Evolutionary conservation across 176 grass and related monocot genomes (phyloP), one percentile per base, ranked within the genome.

Genomic region (Zea mays): DNA sequence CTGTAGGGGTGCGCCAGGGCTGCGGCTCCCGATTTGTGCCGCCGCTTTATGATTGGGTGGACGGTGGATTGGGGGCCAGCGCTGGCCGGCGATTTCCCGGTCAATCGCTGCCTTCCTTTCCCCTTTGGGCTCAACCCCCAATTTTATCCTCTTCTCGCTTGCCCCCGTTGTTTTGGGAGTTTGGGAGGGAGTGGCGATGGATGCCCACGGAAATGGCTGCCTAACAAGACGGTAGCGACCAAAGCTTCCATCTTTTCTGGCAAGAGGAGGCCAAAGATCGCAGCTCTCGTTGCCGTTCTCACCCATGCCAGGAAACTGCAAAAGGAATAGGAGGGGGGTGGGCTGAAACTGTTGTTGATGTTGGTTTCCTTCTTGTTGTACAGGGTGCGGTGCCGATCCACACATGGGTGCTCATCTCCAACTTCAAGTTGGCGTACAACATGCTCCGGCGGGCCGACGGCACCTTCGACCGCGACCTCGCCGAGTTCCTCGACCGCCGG

Each of bases 371-470:
- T 61, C 39, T 85, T 33, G 5, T 2, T 41, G 43, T 42, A 48
- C 92, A 98, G 92, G 90, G 81, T 72, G 90, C 46, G 36, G 96
- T 99, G 82, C 96, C 96, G 75, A 86, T 95, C 49, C 82, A 99
- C 87, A 95, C 92, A 69, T 93, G 87, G 90, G 87, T 99, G 50
- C 96, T 99, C 81, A 99, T 95, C 79, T 99, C 96, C 85, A 93
- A 99, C 88, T 99, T 90, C 92, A 99, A 99, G 86, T 49, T 99
- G 77, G 75, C 87, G 27, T 99, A 99, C 90, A 90, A 93, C 83
- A 88, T 95, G 83, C 83, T 95, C 36, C 96, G 96, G 47, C 89
- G 96, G 7, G 85, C 96, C 16, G 96, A 99, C 50, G 96, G 96
- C 77, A 95, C 96, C 80, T 99, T 99, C 62, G 92, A 99, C 67